phyloP scores from a whole-genome alignment of 2,329 filamentous ascomycete species.

The Fusarium burgessii region DNA sequence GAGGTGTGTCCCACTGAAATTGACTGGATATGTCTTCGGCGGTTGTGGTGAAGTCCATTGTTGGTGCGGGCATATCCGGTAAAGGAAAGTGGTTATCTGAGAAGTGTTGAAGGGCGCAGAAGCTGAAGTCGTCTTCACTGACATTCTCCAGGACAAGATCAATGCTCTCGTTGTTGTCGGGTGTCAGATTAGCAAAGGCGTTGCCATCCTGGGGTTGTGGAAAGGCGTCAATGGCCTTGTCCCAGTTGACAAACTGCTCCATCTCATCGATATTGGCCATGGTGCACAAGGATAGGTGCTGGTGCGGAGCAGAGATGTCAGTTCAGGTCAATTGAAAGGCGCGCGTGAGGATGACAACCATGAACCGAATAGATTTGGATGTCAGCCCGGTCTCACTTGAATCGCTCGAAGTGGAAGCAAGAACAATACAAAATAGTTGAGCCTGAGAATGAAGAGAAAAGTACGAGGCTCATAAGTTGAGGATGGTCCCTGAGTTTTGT shows the following conservation, averaged over 20 bases:
- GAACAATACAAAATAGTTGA: slow-evolving; percentile 14
- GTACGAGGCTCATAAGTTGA: slow-evolving; percentile 21
- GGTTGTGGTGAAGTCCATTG: slow-evolving; percentile 45
- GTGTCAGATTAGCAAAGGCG: slow-evolving; percentile 52
- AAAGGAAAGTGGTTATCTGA: slow-evolving; percentile 54
- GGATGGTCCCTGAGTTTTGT: slow-evolving; percentile 44
- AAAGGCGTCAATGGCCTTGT: slow-evolving; percentile 59
- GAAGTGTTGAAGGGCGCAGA: slow-evolving; percentile 70
- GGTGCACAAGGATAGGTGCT: slow-evolving; percentile 28
- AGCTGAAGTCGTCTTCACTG: slow-evolving; percentile 70
- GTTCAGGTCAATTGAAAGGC: slow-evolving; percentile 42
- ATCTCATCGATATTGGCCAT: slow-evolving; percentile 62
- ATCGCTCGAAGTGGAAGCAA: slow-evolving; percentile 20
- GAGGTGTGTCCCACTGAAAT: slow-evolving; percentile 56
- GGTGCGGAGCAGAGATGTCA: slow-evolving; percentile 31
- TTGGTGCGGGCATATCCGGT: slow-evolving; percentile 48
- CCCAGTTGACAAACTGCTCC: slow-evolving; percentile 75
- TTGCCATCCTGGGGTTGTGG: slow-evolving; percentile 50
- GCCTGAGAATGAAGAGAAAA: slow-evolving; percentile 21
- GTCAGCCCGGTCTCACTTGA: slow-evolving; percentile 26
- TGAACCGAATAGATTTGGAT: slow-evolving; percentile 13
- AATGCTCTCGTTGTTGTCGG: slow-evolving; percentile 55
- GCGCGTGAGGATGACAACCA: slow-evolving; percentile 34
- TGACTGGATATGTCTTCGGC: slow-evolving; percentile 28
- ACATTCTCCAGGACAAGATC: slow-evolving; percentile 67